phyloP scores from a whole-genome alignment of 768 basidiomycete genomes.

The Lactarius hatsudake region DNA sequence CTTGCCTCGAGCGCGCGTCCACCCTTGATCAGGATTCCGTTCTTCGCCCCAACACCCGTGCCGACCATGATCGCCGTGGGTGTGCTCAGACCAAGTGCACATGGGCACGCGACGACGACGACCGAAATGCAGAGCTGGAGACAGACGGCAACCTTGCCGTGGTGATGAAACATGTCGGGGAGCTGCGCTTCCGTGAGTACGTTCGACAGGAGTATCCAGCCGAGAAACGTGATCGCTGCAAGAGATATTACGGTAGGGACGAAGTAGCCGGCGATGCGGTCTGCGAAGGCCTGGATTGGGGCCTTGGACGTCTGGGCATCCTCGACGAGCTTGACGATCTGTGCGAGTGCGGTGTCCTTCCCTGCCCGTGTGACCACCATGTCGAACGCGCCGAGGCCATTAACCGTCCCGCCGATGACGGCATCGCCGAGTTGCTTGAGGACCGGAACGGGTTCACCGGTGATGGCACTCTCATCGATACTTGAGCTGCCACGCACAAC shows the following conservation, averaged over 20 bases:
- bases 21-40: conserved; percentile 98
- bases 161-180: conserved; percentile 80
- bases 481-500: conserved; percentile 83
- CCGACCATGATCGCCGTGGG: conserved; percentile 99
- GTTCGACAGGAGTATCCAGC: conserved; percentile 76
- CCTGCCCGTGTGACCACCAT: conserved; percentile 95
- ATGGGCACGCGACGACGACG: conserved; percentile 97
- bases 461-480: conserved; percentile 94
- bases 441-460: conserved; percentile 89
- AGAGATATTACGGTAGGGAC: conserved; percentile 89
- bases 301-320: conserved; percentile 98
- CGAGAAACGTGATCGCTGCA: conserved; percentile 73
- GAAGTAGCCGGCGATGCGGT: conserved; percentile 91
- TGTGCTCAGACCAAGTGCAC: conserved; percentile 92
- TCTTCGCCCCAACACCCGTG: conserved; percentile 93
- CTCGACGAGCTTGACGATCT: conserved; percentile 95
- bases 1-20: conserved; percentile 93
- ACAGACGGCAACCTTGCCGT: conserved; percentile 88
- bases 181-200: conserved; percentile 55
- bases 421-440: conserved; percentile 78
- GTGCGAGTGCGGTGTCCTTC: conserved; percentile 91
- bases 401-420: conserved; percentile 97
- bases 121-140: conserved; percentile 97
- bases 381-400: conserved; percentile 95
- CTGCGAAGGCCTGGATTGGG: conserved; percentile 96